Base-by-base conservation (phyloP, 176 grass and related monocot species). In the Neostapfia colusana region DNA sequence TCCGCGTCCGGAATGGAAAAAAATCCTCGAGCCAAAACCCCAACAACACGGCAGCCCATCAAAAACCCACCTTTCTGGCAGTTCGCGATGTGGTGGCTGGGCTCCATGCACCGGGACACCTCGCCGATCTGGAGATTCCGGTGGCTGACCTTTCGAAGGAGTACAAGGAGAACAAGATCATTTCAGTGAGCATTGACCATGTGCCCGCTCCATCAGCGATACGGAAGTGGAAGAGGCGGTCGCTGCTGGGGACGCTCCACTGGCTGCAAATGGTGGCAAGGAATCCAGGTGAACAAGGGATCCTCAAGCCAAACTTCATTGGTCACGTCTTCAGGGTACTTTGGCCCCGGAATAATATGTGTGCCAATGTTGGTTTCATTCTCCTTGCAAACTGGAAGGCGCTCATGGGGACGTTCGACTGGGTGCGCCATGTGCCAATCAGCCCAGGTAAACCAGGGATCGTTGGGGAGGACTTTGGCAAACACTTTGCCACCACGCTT, bases 211-310 rank as follows among this genome's bases (percentile, higher is more conserved):
- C 69, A 20, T 35, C 53, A 31, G 15, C 60, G 14, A 39, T 75
- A 48, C 54, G 79, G 42, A 88, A 88, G 82, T 74, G 74, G 43
- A 91, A 91, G 41, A 55, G 79, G 75, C 56, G 78, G 10, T 0
- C 3, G 23, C 4, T 82, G 5, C 78, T 46, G 24, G 46, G 51
- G 78, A 61, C 88, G 50, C 79, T 88, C 15, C 76, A 28, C 68
- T 61, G 79, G 85, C 38, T 91, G 53, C 58, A 49, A 37, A 67
- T 45, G 28, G 35, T 66, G 82, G 89, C 89, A 20, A 88, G 45
- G 74, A 48, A 20, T 67, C 79, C 85, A 25, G 14, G 23, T 31
- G 59, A 81, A 36, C 45, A 18, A 40, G 20, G 54, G 72, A 10
- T 49, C 25, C 27, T 7, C 20, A 28, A 42, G 61, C 63, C 4